These are phyloP conservation scores for Decorospora gaudefroyi DNA, from an alignment of 2,329 filamentous ascomycete species.

Conservation along the genomic window DNA sequence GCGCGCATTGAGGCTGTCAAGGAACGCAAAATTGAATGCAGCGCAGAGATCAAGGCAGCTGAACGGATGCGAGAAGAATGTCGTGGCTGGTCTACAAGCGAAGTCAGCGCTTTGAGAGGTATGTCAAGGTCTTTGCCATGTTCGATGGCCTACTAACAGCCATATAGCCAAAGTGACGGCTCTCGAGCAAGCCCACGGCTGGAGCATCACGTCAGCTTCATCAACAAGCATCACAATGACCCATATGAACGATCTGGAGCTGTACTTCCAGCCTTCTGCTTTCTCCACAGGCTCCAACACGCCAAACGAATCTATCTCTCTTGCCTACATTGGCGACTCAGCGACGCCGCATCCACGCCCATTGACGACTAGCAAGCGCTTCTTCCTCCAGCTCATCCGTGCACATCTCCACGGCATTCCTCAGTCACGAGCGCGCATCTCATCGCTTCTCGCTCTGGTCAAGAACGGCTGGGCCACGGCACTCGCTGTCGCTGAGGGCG, in stretches of 20 bases:
- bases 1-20: constrained; percentile 64
- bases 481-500: constrained; percentile 61
- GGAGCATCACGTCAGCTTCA: constrained; percentile 69
- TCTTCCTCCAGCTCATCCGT: constrained; percentile 74
- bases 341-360: constrained; percentile 60
- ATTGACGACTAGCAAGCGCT: constrained; percentile 69
- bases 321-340: constrained; percentile 69
- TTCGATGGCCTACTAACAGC: constrained; percentile 44
- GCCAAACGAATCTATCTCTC: constrained; percentile 60
- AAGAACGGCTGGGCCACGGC: constrained; percentile 69
- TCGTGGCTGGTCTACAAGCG: constrained; percentile 82
- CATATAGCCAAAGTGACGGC: constrained; percentile 64
- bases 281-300: constrained; percentile 58
- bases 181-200: constrained; percentile 69
- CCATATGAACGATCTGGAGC: constrained; percentile 71
- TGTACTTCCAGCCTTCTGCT: constrained; percentile 69
- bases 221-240: constrained; percentile 68
- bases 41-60: constrained; percentile 77
- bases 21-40: constrained; percentile 69
- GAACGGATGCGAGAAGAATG: constrained; percentile 85
- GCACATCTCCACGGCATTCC: constrained; percentile 67
- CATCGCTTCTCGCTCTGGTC: constrained; percentile 63
- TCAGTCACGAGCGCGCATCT: constrained; percentile 62
- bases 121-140: constrained; percentile 39
- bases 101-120: constrained; percentile 81